Percentiles rank a stretch among this genome's conserved stretches.
phyloP scores from a whole-genome alignment of 139 green algal species.

The Parachlorella kessleri region DNA sequence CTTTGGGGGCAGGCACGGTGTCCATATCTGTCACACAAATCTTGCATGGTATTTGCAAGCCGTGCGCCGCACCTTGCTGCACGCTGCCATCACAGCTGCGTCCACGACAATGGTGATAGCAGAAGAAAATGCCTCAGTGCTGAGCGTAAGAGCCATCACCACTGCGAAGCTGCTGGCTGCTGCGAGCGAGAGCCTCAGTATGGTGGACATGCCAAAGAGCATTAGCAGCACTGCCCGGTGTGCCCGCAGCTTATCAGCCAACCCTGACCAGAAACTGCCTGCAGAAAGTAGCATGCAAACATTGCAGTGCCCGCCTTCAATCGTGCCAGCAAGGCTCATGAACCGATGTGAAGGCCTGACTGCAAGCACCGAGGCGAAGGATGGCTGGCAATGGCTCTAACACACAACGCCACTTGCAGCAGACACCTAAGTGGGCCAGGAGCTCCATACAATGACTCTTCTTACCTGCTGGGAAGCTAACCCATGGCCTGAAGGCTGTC shows the following conservation, averaged over 20 bases:
- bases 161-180: constrained; percentile 17
- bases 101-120: constrained; percentile 55
- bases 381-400: too few relatives aligned
- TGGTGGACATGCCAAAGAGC: constrained; percentile 26
- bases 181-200: constrained; percentile 13
- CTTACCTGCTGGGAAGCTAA: constrained; percentile 16
- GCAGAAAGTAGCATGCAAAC: too few relatives aligned
- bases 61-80: not conserved
- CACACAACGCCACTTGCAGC: too few relatives aligned
- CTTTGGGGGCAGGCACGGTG: too few relatives aligned
- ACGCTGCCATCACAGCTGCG: constrained; percentile 43
- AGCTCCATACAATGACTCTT: too few relatives aligned
- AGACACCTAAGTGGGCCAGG: too few relatives aligned
- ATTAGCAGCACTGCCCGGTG: constrained; percentile 46
- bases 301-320: too few relatives aligned
- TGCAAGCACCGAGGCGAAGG: too few relatives aligned
- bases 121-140: constrained; percentile 39
- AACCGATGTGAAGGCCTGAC: too few relatives aligned
- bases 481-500: constrained; percentile 17
- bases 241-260: constrained; percentile 43
- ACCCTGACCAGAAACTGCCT: constrained; percentile 31
- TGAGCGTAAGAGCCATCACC: constrained; percentile 32
- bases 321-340: too few relatives aligned
- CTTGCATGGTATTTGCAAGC: not conserved
- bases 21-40: too few relatives aligned